Percentiles rank a stretch among this genome's conserved stretches.
These are phyloP conservation scores for Coemansia sp. DNA, from an alignment of 192 early-diverging fungal species.

Conservation along the genomic window DNA sequence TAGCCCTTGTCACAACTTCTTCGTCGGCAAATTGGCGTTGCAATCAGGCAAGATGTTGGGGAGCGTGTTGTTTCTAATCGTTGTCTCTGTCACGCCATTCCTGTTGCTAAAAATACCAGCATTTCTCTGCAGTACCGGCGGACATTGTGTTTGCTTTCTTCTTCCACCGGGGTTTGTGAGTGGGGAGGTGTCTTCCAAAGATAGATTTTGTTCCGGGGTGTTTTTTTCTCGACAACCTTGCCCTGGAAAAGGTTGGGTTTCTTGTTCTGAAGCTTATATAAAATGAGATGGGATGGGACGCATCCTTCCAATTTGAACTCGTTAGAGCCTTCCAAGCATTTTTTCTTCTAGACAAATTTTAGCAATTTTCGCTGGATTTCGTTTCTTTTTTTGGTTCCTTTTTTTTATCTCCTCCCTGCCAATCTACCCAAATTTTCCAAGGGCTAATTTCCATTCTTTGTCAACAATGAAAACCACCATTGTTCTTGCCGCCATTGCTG, in stretches of 20 bases:
- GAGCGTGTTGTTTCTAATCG: neutral
- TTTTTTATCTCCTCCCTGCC: neutral
- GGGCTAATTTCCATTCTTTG: neutral
- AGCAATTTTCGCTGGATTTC: neutral
- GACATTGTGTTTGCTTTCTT: neutral
- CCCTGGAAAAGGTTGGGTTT: neutral
- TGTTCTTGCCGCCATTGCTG: conserved; percentile 24
- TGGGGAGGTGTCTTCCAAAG: neutral
- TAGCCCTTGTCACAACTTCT: too few species aligned
- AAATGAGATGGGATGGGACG: neutral
- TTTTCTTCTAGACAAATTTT: too few species aligned
- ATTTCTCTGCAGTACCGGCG: neutral
- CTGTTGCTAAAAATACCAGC: conserved; percentile 1
- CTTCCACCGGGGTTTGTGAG: neutral
- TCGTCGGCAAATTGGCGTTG: too few species aligned
- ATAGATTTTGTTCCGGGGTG: conserved; percentile 9
- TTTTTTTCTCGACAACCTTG: neutral
- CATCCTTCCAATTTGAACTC: neutral
- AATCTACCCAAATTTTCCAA: neutral
- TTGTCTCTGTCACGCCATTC: neutral
- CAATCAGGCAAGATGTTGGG: neutral
- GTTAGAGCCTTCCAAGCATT: neutral
- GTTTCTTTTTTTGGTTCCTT: neutral
- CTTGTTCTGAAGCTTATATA: neutral
- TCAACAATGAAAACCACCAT: conserved; percentile 32